Evolutionary conservation across 192 early-diverging fungal species (phyloP).

Genomic region (Backusella liffmaniae): DNA sequence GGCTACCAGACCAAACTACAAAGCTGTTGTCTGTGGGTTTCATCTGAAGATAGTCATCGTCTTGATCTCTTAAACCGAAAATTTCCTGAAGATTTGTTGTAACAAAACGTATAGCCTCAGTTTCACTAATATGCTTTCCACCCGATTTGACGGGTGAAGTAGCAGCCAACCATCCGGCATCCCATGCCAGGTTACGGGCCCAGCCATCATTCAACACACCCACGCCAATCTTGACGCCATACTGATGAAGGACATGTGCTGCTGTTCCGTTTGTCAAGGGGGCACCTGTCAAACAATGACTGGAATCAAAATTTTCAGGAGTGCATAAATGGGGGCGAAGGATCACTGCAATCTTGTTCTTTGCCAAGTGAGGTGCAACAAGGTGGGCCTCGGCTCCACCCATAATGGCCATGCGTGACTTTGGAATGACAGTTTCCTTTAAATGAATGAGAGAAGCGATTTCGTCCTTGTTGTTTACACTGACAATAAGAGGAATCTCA

Average conservation of each 20-base stretch:
- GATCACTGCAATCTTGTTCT: conserved; percentile 59
- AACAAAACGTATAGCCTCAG: conserved; percentile 67
- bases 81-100: conserved; percentile 72
- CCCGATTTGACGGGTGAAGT: conserved; percentile 32
- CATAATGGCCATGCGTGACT: conserved; percentile 49
- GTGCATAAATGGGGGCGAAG: conserved; percentile 63
- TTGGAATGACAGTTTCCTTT: conserved; percentile 49
- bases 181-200: conserved; percentile 70
- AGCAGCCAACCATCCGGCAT: conserved; percentile 66
- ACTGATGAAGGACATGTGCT: conserved; percentile 48
- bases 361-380: conserved; percentile 56
- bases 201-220: conserved; percentile 50
- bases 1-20: conserved; percentile 62
- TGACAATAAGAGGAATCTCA: conserved; percentile 48
- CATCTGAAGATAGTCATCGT: conserved; percentile 17
- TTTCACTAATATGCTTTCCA: conserved; percentile 42
- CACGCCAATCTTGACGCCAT: conserved; percentile 62
- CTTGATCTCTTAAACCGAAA: conserved; percentile 43
- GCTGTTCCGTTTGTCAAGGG: conserved; percentile 51
- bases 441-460: conserved; percentile 65
- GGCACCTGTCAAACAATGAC: conserved; percentile 57
- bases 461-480: conserved; percentile 57
- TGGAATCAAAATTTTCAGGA: conserved; percentile 58
- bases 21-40: conserved; percentile 31
- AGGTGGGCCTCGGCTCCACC: conserved; percentile 70